Base-by-base conservation (phyloP, 768 basidiomycete species). In the Artomyces pyxidatus region DNA sequence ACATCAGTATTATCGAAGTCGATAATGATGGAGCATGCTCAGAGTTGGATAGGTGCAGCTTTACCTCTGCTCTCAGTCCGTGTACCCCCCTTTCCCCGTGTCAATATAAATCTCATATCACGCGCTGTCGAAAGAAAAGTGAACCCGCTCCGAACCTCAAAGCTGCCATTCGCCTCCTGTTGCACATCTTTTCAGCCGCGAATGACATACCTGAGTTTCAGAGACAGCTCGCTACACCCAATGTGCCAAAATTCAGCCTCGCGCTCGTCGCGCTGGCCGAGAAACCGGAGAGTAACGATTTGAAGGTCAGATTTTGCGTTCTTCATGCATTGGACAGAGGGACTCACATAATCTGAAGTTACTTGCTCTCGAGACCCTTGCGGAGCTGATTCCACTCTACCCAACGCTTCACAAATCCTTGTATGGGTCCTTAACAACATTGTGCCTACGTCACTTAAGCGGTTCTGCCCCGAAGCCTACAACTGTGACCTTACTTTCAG, bases 141-240 rank as follows among this genome's bases (percentile, higher is more conserved):
- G 86, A 90, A 66, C 68, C 80, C 3, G 17, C 65, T 2, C 80
- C 85, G 23, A 71, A 71, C 9, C 49, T 80, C 32, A 85, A 79
- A 61, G 81, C 79, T 3, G 70, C 79, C 11, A 74, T 87, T n/a
- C 73, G 81, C 39, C 77, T 90, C 16, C 58, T 87, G 42, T 64
- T 75, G 37, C 65, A 72, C 19, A 73, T 92, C 4, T 85, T 89
- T 59, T 75, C 72, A 23, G 68, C 67, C 45, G 78, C 82, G 2
- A 66, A 67, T 21, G 76, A 80, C 61, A 68, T 77, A n/a, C 70
- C 81, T 26, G 89, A 91, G 63, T 91, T 89, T 63, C 86, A 90
- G 60, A 72, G 90, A 60, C 88, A 91, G 63, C 69, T 89, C 3
- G 77, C 76, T 29, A 70, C 73, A 4, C 88, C 90, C 2, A 80